Base-by-base conservation (phyloP, 2,329 filamentous ascomycete species). In the Botrytis byssoidea region DNA sequence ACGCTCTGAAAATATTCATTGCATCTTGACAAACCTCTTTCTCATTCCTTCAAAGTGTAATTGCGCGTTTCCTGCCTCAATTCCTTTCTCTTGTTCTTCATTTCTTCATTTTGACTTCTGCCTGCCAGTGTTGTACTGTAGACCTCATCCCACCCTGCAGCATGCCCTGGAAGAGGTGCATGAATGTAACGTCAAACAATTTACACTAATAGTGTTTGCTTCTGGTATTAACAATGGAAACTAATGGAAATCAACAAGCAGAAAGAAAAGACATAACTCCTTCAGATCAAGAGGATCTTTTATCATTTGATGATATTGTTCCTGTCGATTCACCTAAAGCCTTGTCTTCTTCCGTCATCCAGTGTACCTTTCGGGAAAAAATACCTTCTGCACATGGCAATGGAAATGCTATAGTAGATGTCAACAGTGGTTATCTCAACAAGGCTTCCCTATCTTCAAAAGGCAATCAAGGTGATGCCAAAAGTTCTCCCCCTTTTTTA, bases 381-480 rank as follows among this genome's bases (percentile, higher is more conserved):
- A 57, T 57, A 68, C 16, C 48, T n/a, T 40, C 37, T 68, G 37
- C 35, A 12, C 7, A 29, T 57, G 16, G 35, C 48, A 57, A 57
- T 16, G 48, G 5, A 20, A 42, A 42, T 42, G 37, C 48, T 57
- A 20, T 44, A 57, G 66, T 42, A 44, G 48, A 48, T 57, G 37
- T 32, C 20, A 29, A 16, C 7, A 42, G 48, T 40, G 37, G 35
- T 32, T 4, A 14, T 22, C 35, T 42, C 25, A 42, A 42, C 20
- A 57, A 44, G 37, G 20, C n/a, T 40, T n/a, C 65, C 9, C 35
- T 29, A 40, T 68, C 29, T 68, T 32, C 48, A 44, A 69, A 44
- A 6, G 51, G 51, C n/a, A 32, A 69, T 42, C 66, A 69, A 69
- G 66, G 16, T 69, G 66, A 69, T 69, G 37, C 48, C 35, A 10